phyloP scores from a whole-genome alignment of 1,139 yeast genomes.

The Blastobotrys illinoisensis region DNA sequence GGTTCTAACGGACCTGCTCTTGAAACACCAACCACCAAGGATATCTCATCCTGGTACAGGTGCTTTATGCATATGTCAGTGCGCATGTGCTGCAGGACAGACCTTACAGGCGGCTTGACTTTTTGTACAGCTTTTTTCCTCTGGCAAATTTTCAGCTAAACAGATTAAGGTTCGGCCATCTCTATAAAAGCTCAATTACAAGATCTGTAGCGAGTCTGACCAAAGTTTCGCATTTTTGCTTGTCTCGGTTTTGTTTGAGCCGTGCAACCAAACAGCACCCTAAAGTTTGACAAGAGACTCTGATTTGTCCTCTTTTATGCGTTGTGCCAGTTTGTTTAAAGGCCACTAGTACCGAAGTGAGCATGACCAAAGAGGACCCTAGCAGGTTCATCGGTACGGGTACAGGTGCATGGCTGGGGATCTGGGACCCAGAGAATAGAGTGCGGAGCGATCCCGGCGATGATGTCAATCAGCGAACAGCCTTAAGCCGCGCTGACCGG shows the following conservation, averaged over 20 bases:
- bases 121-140: background rate
- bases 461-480: background rate
- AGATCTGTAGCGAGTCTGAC: background rate
- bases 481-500: slow-evolving; percentile 1
- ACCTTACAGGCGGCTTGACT: background rate
- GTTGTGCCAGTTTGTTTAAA: background rate
- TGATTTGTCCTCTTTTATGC: background rate
- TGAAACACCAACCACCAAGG: background rate
- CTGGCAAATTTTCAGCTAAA: background rate
- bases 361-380: background rate
- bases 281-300: background rate
- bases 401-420: slow-evolving; percentile 23
- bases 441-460: slow-evolving; percentile 6
- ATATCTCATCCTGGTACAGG: background rate
- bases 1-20: too few species aligned
- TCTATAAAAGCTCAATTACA: background rate
- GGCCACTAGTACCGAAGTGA: background rate
- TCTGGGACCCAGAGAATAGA: slow-evolving; percentile 22
- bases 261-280: too few species aligned
- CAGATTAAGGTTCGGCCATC: too few species aligned
- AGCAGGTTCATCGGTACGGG: slow-evolving; percentile 15
- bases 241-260: background rate
- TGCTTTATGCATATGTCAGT: background rate
- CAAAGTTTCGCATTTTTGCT: background rate
- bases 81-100: background rate